Evolutionary conservation across 805 yeast genomes (phyloP).

Genomic region (Zygotorulaspora sp.): DNA sequence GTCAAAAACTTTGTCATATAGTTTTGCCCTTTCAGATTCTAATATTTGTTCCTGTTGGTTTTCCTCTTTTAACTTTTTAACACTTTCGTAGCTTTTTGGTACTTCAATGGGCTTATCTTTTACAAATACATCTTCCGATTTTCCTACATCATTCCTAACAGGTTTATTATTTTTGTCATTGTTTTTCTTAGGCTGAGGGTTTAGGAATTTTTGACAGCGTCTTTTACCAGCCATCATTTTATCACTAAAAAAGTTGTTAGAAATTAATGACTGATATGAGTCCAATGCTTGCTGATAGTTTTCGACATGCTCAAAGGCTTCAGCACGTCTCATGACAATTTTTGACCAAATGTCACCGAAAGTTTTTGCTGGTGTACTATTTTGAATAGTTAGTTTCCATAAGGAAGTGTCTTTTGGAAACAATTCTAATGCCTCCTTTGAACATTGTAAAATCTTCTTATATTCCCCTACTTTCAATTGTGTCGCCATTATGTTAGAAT

Average conservation of each 20-base stretch:
- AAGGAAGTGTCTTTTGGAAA: slow-evolving; percentile 34
- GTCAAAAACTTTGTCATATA: slow-evolving; percentile 59
- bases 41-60: slow-evolving; percentile 42
- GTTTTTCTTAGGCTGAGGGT: slow-evolving; percentile 39
- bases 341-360: slow-evolving; percentile 68
- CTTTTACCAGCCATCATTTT: slow-evolving; percentile 74
- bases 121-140: not conserved
- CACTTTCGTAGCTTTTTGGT: slow-evolving; percentile 35
- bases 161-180: slow-evolving; percentile 7
- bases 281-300: slow-evolving; percentile 58
- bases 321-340: slow-evolving; percentile 67
- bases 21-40: slow-evolving; percentile 54
- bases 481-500: slow-evolving; percentile 71
- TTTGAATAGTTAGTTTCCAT: slow-evolving; percentile 44
- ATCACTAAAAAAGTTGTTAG: slow-evolving; percentile 61
- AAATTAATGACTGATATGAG: slow-evolving; percentile 57
- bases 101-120: slow-evolving; percentile 7
- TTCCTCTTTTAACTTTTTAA: slow-evolving; percentile 47
- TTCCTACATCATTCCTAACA: not conserved
- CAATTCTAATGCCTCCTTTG: slow-evolving; percentile 31
- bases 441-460: slow-evolving; percentile 32
- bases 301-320: slow-evolving; percentile 77
- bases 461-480: slow-evolving; percentile 67
- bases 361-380: slow-evolving; percentile 23
- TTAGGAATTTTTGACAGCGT: slow-evolving; percentile 62